Base-by-base conservation (phyloP, 164 flowering plant species). In the Sedum album region DNA sequence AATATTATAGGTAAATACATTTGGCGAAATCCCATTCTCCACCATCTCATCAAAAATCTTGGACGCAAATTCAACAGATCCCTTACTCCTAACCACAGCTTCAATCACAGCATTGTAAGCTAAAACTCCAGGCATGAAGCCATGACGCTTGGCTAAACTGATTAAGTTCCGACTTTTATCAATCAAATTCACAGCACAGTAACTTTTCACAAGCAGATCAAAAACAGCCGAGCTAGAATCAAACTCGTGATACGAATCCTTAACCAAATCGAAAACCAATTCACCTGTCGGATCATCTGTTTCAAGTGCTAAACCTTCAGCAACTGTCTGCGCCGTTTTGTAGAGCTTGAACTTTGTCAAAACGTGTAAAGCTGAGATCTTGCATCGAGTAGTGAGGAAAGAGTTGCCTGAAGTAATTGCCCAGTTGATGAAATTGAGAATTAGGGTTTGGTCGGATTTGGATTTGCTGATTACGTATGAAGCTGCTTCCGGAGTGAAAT, bases 101-200 rank as follows among this genome's bases (percentile, higher is more conserved):
- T 88, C 87, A 6, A 90, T 74, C 70, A 93, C 74, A 0, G 90
- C 79, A 70, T 93, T 93, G 68, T 90, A 93, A 0, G 96, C 80
- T 68, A 93, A 75, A 14, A 87, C 83, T n/a, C 90, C 85, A 11
- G 92, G 93, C 88, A 83, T 81, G 75, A 90, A 90, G 9, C 98
- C 98, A 46, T 77, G 44, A 4, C 44, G 42, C 70, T 81, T 81
- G 1, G 95, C 84, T 55, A 83, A 78, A 62, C 73, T 49, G 31
- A 93, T 79, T 26, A 79, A 70, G 25, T 76, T 74, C 31, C 84
- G 11, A 66, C 87, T 93, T 71, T 83, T 76, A 41, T 81, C 78
- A 38, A 84, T 55, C 76, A 80, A 69, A 31, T 80, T 80, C 74
- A 84, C 67, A 18, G 65, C 74, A 53, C 91, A 78, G 42, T 86